These are phyloP conservation scores for Leccinellum rugosiceps DNA, from an alignment of 768 basidiomycete species.

Conservation along the genomic window DNA sequence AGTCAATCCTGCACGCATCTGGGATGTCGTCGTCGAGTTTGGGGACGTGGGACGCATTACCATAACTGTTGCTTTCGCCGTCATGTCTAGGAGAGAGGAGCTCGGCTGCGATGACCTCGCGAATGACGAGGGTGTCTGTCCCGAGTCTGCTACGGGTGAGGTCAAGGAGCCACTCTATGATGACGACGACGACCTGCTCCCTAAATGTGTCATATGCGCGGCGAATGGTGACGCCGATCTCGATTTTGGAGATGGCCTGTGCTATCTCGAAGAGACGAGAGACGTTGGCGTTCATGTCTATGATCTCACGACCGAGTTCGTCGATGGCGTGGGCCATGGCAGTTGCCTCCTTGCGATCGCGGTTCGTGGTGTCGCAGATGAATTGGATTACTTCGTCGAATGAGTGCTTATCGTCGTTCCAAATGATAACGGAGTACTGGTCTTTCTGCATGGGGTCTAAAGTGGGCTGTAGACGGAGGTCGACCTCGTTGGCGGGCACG, in stretches of 20 bases:
- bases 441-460: constrained; percentile 79
- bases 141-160: constrained; percentile 71
- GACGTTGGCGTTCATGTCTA: constrained; percentile 63
- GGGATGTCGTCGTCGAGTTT: constrained; percentile 40
- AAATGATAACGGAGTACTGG: constrained; percentile 78
- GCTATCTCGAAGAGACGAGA: constrained; percentile 70
- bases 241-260: constrained; percentile 78
- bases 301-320: constrained; percentile 75
- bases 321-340: constrained; percentile 63
- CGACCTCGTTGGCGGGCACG: constrained; percentile 64
- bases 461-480: constrained; percentile 69
- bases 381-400: constrained; percentile 83
- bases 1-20: constrained; percentile 65
- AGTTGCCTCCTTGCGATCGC: constrained; percentile 54
- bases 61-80: constrained; percentile 46
- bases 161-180: constrained; percentile 85
- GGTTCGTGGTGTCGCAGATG: constrained; percentile 51
- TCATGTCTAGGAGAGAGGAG: constrained; percentile 55
- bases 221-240: constrained; percentile 87
- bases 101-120: constrained; percentile 71
- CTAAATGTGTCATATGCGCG: constrained; percentile 84
- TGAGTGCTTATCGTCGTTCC: constrained; percentile 98
- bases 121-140: constrained; percentile 60
- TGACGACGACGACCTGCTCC: constrained; percentile 78
- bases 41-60: constrained; percentile 34